These are phyloP conservation scores for Calycina herbarum DNA, from an alignment of 2,329 filamentous ascomycete species.

Conservation along the genomic window DNA sequence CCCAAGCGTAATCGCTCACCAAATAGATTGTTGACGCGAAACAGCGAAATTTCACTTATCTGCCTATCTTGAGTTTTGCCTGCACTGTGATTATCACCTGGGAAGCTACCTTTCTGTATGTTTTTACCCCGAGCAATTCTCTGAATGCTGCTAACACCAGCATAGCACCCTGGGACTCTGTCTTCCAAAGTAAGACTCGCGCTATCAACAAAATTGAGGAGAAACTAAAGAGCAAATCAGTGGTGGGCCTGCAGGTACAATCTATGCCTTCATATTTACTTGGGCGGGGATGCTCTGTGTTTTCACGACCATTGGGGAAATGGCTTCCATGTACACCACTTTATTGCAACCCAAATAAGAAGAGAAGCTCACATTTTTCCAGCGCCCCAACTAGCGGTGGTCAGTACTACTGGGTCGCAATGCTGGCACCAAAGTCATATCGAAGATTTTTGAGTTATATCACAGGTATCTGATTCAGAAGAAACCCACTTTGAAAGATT, in stretches of 20 bases:
- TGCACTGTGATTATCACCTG: slow-evolving; percentile 9
- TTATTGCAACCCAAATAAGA: neutral
- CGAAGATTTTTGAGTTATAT: slow-evolving; percentile 11
- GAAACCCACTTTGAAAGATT: neutral
- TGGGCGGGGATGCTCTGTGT: slow-evolving; percentile 31
- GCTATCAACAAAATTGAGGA: neutral
- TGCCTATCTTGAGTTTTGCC: slow-evolving; percentile 10
- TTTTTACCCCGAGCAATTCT: slow-evolving; percentile 3
- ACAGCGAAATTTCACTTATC: slow-evolving; percentile 5
- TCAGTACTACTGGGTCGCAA: slow-evolving; percentile 21
- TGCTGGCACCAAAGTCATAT: slow-evolving; percentile 13
- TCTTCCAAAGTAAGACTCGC: slow-evolving; percentile 9
- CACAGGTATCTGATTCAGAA: neutral
- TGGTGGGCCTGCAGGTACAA: slow-evolving; percentile 37
- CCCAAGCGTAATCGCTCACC: neutral
- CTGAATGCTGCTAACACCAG: neutral
- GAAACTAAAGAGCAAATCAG: slow-evolving; percentile 8
- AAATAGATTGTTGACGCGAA: neutral
- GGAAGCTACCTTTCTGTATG: slow-evolving; percentile 11
- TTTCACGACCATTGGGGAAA: slow-evolving; percentile 22
- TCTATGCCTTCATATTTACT: slow-evolving; percentile 41
- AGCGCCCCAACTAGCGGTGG: slow-evolving; percentile 37
- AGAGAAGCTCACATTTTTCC: slow-evolving; percentile 5
- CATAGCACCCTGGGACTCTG: slow-evolving; percentile 6
- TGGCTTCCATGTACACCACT: slow-evolving; percentile 20